Base-by-base conservation (phyloP, 495 filamentous ascomycete genomes). In the Penicillium antarcticum region DNA sequence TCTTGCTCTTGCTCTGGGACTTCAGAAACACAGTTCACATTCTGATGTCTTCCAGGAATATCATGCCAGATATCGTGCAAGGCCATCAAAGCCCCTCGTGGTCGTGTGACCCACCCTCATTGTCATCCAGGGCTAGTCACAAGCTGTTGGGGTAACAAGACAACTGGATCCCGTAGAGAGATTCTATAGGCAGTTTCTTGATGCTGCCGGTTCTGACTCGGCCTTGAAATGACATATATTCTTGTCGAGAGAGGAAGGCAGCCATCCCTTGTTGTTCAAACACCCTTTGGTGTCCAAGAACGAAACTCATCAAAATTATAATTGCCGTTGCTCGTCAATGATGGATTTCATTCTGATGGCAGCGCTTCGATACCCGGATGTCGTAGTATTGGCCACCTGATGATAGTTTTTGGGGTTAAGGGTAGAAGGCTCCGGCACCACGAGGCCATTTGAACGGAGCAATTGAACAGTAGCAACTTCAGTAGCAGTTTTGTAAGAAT, bases 401-500 rank as follows among this genome's bases (percentile, higher is more conserved):
- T 35, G 33, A 41, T n/a, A 24, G n/a, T 37, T 42, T 19, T n/a
- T 24, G 13, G 37, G 45, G 12, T 41, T 31, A 47, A 44, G 3
- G 51, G 54, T 23, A 61, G 48, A 35, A 61, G 58, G 42, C 51
- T 40, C 64, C 12, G 12, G 44, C 21, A 26, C 57, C 24, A 68
- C 65, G 7, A 64, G 47, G 4, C 58, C 55, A 21, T 64, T 61
- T 0, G 55, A 56, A 9, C 52, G 57, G 12, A 67, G 59, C 37
- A 62, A 73, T 12, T 43, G 52, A 41, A 33, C 11, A 2, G 67
- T 72, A n/a, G 67, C 69, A n/a, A 63, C 70, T 56, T 72, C 70
- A 53, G 65, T 72, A 26, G 68, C 67, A 2, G 61, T 63, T 10
- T 57, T 48, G 24, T 68, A 60, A 8, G 52, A 42, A 16, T 51